These are phyloP conservation scores for Phytophthora hybrid DNA, from an alignment of 352 stramenopile genomes.

Conservation along the genomic window DNA sequence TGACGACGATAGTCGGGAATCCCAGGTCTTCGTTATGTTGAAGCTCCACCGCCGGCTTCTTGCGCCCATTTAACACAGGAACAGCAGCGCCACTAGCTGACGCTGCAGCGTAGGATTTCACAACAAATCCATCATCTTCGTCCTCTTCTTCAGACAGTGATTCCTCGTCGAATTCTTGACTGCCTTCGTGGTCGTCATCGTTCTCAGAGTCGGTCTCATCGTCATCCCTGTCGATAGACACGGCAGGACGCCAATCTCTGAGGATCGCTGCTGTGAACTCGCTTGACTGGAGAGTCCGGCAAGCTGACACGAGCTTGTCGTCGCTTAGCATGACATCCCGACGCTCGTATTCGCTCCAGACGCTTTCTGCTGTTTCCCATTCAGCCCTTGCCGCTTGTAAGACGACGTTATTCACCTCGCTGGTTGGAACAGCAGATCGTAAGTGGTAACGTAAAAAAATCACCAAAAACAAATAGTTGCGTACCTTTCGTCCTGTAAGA, in stretches of 20 bases:
- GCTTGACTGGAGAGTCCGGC: slow-evolving; percentile 33
- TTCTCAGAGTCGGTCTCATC: slow-evolving; percentile 46
- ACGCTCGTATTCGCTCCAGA: slow-evolving; percentile 30
- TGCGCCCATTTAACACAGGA: slow-evolving; percentile 12
- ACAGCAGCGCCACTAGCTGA: slow-evolving; percentile 4
- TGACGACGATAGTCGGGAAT: slow-evolving; percentile 47
- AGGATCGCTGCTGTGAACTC: slow-evolving; percentile 37
- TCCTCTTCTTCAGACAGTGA: slow-evolving; percentile 46
- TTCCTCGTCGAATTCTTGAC: slow-evolving; percentile 43
- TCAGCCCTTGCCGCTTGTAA: slow-evolving; percentile 29
- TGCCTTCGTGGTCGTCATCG: slow-evolving; percentile 38
- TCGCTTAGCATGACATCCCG: slow-evolving; percentile 42
- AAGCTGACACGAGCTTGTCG: slow-evolving; percentile 45
- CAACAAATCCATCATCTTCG: slow-evolving; percentile 34
- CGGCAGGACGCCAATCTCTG: slow-evolving; percentile 44
- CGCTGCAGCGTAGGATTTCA: slow-evolving; percentile 24
- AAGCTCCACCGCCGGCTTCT: slow-evolving; percentile 24
- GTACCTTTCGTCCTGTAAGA: slow-evolving; percentile 63
- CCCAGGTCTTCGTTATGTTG: slow-evolving; percentile 49
- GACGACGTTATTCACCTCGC: slow-evolving; percentile 44
- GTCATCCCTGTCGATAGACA: slow-evolving; percentile 34
- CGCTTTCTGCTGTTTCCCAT: slow-evolving; percentile 28
- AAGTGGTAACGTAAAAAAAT: background rate
- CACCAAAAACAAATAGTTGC: background rate
- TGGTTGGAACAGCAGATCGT: slow-evolving; percentile 6